A percentile compares a stretch with the other conserved stretches of the same genome.
Evolutionary conservation across 768 basidiomycete genomes (phyloP).

Genomic region (Russula ochroleuca): DNA sequence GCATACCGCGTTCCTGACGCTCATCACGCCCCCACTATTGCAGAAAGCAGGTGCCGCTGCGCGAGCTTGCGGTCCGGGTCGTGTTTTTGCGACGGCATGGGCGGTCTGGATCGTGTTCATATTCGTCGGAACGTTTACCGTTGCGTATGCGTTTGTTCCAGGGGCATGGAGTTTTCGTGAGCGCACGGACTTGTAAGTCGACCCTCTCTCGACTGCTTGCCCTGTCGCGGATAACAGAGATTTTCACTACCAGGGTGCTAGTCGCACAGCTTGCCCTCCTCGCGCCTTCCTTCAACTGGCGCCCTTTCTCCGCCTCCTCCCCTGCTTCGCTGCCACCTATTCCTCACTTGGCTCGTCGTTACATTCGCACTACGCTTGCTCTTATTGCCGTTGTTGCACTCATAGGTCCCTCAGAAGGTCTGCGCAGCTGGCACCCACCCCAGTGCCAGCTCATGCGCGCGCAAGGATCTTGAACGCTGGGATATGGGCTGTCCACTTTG

Average conservation of each 20-base stretch:
- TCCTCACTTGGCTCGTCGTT: slow-evolving; percentile 9
- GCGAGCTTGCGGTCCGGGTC: slow-evolving; percentile 37
- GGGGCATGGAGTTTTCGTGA: slow-evolving; percentile 73
- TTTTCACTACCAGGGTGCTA: slow-evolving; percentile 43
- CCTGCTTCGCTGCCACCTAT: slow-evolving; percentile 4
- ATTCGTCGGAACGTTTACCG: slow-evolving; percentile 73
- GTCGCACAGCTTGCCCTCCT: slow-evolving; percentile 50
- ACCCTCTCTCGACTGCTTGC: neutral
- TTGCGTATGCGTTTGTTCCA: slow-evolving; percentile 88
- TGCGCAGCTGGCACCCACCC: slow-evolving; percentile 14
- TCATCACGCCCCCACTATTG: slow-evolving; percentile 54
- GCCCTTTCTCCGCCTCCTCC: slow-evolving; percentile 16
- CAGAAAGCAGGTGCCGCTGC: slow-evolving; percentile 42
- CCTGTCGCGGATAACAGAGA: neutral
- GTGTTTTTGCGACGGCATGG: slow-evolving; percentile 54
- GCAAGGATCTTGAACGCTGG: slow-evolving; percentile 72
- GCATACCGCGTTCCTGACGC: slow-evolving; percentile 59
- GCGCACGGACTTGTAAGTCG: slow-evolving; percentile 63
- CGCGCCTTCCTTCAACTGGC: slow-evolving; percentile 46
- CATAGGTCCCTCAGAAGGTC: slow-evolving; percentile 22
- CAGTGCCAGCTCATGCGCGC: slow-evolving; percentile 52
- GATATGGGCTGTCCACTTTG: slow-evolving; percentile 93
- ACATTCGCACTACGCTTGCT: slow-evolving; percentile 25
- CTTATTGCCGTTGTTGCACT: slow-evolving; percentile 27
- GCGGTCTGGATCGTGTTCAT: slow-evolving; percentile 57